A percentile compares a stretch with the other conserved stretches of the same genome.
phyloP scores from a whole-genome alignment of 2,329 filamentous ascomycete genomes.

The Leptographium galeiforme region DNA sequence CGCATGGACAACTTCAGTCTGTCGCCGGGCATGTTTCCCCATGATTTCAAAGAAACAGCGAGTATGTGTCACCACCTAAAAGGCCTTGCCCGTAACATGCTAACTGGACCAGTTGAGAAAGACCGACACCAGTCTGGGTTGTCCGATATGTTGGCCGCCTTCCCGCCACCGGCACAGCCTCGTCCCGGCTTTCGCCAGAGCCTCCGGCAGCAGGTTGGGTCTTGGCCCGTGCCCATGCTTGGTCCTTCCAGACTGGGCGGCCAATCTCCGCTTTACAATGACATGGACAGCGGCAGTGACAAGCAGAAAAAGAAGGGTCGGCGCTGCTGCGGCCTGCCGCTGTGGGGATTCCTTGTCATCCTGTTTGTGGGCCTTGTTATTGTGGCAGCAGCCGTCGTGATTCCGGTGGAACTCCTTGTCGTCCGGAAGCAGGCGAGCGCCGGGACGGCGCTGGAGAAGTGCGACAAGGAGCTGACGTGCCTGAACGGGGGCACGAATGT shows the following conservation, averaged over 20 bases:
- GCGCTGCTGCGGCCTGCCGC: conserved; percentile 70
- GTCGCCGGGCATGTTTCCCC: conserved; percentile 26
- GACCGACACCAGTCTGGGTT: conserved; percentile 38
- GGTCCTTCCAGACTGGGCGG: conserved; percentile 7
- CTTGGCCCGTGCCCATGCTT: conserved; percentile 34
- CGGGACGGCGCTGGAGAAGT: conserved; percentile 31
- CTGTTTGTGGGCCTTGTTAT: conserved; percentile 55
- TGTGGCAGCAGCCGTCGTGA: conserved; percentile 66
- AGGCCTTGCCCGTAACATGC: background rate
- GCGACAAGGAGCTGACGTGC: conserved; percentile 51
- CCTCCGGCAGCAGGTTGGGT: conserved; percentile 31
- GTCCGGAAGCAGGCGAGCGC: conserved; percentile 28
- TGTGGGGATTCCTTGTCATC: conserved; percentile 61
- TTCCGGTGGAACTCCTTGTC: conserved; percentile 58
- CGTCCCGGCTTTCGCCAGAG: conserved; percentile 29
- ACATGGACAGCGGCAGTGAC: conserved; percentile 1
- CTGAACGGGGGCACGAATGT: conserved; percentile 71
- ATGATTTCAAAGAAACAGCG: conserved; percentile 24
- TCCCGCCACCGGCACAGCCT: conserved; percentile 46
- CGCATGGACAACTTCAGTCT: conserved; percentile 39
- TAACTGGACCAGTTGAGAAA: conserved; percentile 15
- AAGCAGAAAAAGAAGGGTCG: conserved; percentile 29
- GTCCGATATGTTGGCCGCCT: conserved; percentile 53
- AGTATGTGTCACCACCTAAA: conserved; percentile 18
- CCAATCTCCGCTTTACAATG: conserved; percentile 7